Evolutionary conservation across 768 basidiomycete genomes (phyloP).

Genomic region (Strobilomyces confusus): DNA sequence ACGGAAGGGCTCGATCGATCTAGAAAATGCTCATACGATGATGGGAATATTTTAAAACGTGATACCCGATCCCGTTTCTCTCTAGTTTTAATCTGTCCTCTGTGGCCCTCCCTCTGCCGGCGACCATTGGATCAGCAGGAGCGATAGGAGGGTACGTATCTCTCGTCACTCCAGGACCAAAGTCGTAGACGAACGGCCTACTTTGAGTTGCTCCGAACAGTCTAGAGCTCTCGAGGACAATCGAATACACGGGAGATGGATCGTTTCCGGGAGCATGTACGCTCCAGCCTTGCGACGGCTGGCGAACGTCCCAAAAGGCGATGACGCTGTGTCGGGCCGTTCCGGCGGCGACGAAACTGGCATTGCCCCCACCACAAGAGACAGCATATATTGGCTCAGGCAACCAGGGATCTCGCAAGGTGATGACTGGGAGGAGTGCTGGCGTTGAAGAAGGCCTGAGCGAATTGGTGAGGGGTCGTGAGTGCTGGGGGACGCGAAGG

Average conservation of each 20-base stretch:
- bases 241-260: slow-evolving; percentile 70
- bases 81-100: slow-evolving; percentile 29
- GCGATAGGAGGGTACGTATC: slow-evolving; percentile 50
- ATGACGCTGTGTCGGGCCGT: slow-evolving; percentile 74
- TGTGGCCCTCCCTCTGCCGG: slow-evolving; percentile 12
- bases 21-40: slow-evolving; percentile 12
- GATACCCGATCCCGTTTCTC: slow-evolving; percentile 43
- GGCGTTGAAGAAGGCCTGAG: slow-evolving; percentile 21
- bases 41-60: slow-evolving; percentile 47
- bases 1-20: background rate
- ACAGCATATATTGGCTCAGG: slow-evolving; percentile 74
- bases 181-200: slow-evolving; percentile 75
- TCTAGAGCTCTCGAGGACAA: slow-evolving; percentile 73
- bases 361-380: slow-evolving; percentile 67
- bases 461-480: background rate
- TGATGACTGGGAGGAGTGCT: slow-evolving; percentile 54
- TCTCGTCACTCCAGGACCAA: slow-evolving; percentile 57
- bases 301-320: slow-evolving; percentile 78
- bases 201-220: slow-evolving; percentile 77
- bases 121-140: slow-evolving; percentile 18
- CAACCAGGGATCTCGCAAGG: slow-evolving; percentile 63
- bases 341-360: slow-evolving; percentile 68
- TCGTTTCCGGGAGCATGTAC: slow-evolving; percentile 80
- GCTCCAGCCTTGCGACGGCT: slow-evolving; percentile 62
- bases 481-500: slow-evolving; percentile 46